A percentile compares a stretch with the other conserved stretches of the same genome.
Conservation (phyloP, 106 monocot species). For the Ottelia alismoides region DNA sequence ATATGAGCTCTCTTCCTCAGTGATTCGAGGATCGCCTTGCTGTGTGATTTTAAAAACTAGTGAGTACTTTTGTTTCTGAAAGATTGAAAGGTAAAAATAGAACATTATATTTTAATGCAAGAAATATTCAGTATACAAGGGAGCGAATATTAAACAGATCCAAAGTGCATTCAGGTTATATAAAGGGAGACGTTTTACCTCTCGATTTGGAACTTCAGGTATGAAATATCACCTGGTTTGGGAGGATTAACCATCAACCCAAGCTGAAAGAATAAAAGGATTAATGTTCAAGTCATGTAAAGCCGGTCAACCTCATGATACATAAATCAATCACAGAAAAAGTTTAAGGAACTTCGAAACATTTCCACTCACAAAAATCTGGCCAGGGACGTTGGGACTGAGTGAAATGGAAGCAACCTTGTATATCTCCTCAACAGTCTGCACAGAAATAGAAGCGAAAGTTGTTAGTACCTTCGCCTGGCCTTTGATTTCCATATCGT, state of each 20-base stretch:
- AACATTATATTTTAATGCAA: too few species aligned
- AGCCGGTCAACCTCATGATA: too few species aligned
- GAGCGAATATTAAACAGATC: neutral
- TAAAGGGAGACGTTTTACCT: constrained; percentile 29
- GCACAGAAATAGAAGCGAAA: neutral
- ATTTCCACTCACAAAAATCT: constrained; percentile 95
- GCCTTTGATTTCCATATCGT: too few species aligned
- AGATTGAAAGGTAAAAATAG: too few species aligned
- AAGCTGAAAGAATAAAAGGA: constrained; percentile 39
- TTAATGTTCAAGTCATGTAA: too few species aligned
- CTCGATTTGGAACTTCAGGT: constrained; percentile 63
- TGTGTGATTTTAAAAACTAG: too few species aligned
- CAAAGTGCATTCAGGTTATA: neutral
- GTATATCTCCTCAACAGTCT: constrained; percentile 98
- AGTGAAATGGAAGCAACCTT: constrained; percentile 94
- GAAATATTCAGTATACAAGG: too few species aligned
- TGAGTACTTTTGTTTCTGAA: too few species aligned
- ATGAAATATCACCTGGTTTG: constrained; percentile 97
- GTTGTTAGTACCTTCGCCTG: too few species aligned
- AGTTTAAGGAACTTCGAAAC: too few species aligned
- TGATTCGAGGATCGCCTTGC: constrained; percentile 74
- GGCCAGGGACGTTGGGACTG: constrained; percentile 93
- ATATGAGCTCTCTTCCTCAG: constrained; percentile 83
- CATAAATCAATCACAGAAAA: too few species aligned
- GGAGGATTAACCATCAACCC: constrained; percentile 99